Evolutionary conservation across 169 alveolate genomes (phyloP), one percentile per base, ranked within the genome.

Genomic region (Plasmodium yoelii): DNA sequence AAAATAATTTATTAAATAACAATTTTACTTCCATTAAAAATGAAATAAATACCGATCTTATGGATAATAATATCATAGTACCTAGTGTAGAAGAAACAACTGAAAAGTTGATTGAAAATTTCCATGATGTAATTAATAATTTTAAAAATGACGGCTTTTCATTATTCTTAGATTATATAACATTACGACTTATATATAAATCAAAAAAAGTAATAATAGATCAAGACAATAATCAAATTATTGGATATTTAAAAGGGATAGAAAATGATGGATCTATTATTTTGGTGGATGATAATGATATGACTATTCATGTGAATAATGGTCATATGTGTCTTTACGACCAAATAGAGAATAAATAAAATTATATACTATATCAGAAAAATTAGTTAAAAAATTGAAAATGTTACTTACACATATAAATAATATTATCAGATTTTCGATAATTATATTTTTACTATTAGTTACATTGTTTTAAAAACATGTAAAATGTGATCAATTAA

Each of bases 1-100:
- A 51, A 8, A 13, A 42, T 9, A 77, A 77, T 44, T 10, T 77
- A 19, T 46, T 77, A 61, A 13, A 22, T 15, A 34, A 77, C 13
- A 77, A 77, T 19, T 77, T 63, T 44, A 77, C 88, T 28, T 77
- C 69, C 1, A 24, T 77, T 12, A 55, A 64, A 56, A 77, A 77
- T 42, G 88, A 77, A 64, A 51, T 77, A n/a, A 18, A 64, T 12
- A 51, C 5, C 18, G 9, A 15, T 12, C 1, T 3, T 15, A 4
- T 4, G 7, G 42, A 0, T 3, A 34, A 4, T 34, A 34, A 3
- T 3, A 4, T 34, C 6, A 4, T 47, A 12, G 47, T 64, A 4
- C 88, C 88, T 46, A 47, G 77, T 13, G 77, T 49, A 8, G 77
- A 77, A 56, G 77, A 77, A 0, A 55, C 65, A 1, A 77, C 59